phyloP scores from a whole-genome alignment of 345 rosid species.

The Rhizophora mangle region DNA sequence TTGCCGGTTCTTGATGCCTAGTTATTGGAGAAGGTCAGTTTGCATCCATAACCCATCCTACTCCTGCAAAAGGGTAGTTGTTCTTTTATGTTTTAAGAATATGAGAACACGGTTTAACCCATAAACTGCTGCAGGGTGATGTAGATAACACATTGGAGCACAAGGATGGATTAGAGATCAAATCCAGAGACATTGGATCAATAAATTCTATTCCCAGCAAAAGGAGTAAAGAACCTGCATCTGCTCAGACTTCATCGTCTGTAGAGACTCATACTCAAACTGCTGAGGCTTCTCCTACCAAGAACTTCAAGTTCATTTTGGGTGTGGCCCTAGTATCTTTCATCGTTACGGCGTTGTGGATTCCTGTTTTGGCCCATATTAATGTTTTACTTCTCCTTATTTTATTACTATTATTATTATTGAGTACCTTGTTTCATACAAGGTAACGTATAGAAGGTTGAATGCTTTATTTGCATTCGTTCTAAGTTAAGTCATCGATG shows the following conservation, averaged over 20 bases:
- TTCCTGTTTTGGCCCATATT: constrained; percentile 7
- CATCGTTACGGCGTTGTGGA: constrained; percentile 30
- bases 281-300: constrained; percentile 31
- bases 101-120: too few species aligned
- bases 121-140: constrained; percentile 27
- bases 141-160: constrained; percentile 16
- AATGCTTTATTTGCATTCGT: background rate
- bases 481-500: background rate
- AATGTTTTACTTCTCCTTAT: background rate
- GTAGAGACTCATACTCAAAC: constrained; percentile 30
- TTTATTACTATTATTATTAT: background rate
- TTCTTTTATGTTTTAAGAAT: background rate
- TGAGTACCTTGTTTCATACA: background rate
- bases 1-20: constrained; percentile 54
- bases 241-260: constrained; percentile 40
- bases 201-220: constrained; percentile 50
- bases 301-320: constrained; percentile 47
- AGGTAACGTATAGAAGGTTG: constrained; percentile 4
- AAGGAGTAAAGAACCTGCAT: too few species aligned
- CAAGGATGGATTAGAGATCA: constrained; percentile 47
- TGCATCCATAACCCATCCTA: background rate
- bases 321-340: constrained; percentile 73
- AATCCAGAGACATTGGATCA: constrained; percentile 66
- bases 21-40: constrained; percentile 53
- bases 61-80: background rate